Percentiles rank a stretch among this genome's conserved stretches.
These are phyloP conservation scores for Piper betle DNA, from an alignment of 164 flowering plant species.

Conservation along the genomic window DNA sequence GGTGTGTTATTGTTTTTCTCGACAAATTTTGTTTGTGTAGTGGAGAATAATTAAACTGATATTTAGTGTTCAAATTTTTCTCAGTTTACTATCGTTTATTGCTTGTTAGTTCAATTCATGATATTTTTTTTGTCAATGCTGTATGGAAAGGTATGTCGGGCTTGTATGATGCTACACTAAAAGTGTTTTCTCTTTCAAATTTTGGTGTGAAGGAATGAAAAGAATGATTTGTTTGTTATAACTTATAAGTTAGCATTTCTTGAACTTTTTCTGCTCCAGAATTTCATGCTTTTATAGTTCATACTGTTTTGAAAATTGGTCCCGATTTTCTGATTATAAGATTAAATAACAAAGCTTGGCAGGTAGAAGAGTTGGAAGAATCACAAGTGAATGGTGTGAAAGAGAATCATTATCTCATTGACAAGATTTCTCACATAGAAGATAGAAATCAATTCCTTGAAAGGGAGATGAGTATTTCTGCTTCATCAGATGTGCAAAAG, in stretches of 20 bases:
- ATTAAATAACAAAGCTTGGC: conserved; percentile 66
- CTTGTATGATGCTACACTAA: too few species aligned
- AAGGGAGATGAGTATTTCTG: conserved; percentile 14
- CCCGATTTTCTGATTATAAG: conserved; percentile 35
- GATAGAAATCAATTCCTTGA: conserved; percentile 37
- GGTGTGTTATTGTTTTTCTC: neutral
- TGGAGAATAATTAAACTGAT: too few species aligned
- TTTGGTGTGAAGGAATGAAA: too few species aligned
- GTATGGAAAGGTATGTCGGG: too few species aligned
- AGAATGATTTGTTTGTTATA: too few species aligned
- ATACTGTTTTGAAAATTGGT: neutral
- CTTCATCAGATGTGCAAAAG: conserved; percentile 17
- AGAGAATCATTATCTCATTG: conserved; percentile 46
- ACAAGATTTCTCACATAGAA: conserved; percentile 32
- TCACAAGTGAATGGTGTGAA: conserved; percentile 26
- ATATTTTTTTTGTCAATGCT: too few species aligned
- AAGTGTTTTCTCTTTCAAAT: too few species aligned
- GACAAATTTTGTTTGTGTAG: neutral
- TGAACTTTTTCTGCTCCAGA: neutral
- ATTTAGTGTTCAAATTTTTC: too few species aligned
- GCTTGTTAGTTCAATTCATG: too few species aligned
- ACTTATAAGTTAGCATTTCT: too few species aligned
- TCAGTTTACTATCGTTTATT: too few species aligned
- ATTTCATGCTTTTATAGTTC: neutral
- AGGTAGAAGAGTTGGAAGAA: conserved; percentile 81